Conservation (phyloP, 2,329 filamentous ascomycete genomes). For the Hypoxylon sp. region DNA sequence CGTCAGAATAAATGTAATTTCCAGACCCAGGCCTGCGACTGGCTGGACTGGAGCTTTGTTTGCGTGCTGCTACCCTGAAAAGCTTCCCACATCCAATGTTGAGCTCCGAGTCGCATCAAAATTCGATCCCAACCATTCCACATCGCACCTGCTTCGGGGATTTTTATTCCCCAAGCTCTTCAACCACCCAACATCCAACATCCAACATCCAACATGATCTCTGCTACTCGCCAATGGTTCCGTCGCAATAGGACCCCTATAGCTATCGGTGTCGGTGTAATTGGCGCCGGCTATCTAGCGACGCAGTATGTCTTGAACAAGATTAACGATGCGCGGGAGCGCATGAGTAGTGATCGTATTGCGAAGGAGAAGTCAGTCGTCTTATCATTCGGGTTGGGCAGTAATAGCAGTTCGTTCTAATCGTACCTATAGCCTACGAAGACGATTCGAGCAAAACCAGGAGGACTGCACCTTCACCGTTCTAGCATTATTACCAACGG, state of each 20-base stretch:
- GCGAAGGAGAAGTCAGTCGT: conserved; percentile 89
- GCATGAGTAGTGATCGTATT: conserved; percentile 95
- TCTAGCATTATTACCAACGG: conserved; percentile 91
- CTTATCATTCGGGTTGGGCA: background rate
- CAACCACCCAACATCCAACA: too few relatives aligned
- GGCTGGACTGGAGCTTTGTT: conserved; percentile 1
- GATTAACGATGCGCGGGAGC: conserved; percentile 92
- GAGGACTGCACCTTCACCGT: conserved; percentile 99
- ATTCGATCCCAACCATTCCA: conserved; percentile 3
- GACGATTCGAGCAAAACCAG: conserved; percentile 98
- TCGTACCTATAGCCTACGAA: conserved; percentile 74
- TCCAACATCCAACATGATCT: conserved; percentile 64
- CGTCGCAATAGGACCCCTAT: conserved; percentile 91
- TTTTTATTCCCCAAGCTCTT: conserved; percentile 24
- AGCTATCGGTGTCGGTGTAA: conserved; percentile 85
- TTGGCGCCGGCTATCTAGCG: conserved; percentile 91
- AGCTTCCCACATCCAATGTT: conserved; percentile 27
- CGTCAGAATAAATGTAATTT: conserved; percentile 39
- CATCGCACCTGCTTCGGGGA: conserved; percentile 14
- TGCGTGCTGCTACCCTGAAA: conserved; percentile 14
- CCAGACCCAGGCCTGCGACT: background rate
- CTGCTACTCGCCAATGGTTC: conserved; percentile 88
- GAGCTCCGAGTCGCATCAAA: conserved; percentile 31
- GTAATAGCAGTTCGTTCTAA: conserved; percentile 4
- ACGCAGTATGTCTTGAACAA: conserved; percentile 93